Conservation (phyloP, 176 grass and related monocot species). For the Raddia guianensis region DNA sequence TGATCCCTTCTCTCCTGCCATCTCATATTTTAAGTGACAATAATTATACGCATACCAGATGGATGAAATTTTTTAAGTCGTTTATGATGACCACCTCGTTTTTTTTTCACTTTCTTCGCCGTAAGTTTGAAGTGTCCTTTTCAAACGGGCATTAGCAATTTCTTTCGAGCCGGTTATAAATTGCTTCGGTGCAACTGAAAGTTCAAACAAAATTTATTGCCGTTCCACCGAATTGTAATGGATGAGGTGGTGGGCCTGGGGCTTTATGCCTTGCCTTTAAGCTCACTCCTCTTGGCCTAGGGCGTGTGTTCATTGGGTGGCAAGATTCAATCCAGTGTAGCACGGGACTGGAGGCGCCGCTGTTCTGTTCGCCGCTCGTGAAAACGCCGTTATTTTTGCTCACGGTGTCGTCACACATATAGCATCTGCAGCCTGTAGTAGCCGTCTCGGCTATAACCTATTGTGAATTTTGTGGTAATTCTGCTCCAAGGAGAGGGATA, state of each 20-base stretch:
- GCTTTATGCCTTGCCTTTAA: slow-evolving; percentile 41
- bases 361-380: slow-evolving; percentile 29
- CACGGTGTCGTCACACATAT: not conserved
- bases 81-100: too few species aligned
- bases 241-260: slow-evolving; percentile 41
- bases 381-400: not conserved
- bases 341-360: slow-evolving; percentile 40
- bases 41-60: too few species aligned
- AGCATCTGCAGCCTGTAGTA: not conserved
- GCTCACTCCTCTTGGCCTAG: slow-evolving; percentile 38
- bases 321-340: not conserved
- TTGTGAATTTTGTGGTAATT: not conserved
- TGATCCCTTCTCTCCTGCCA: too few species aligned
- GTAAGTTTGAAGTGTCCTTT: not conserved
- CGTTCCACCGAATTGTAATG: slow-evolving; percentile 1
- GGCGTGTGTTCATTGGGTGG: slow-evolving; percentile 11
- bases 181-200: slow-evolving; percentile 26
- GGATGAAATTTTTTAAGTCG: too few species aligned
- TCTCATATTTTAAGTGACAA: too few species aligned
- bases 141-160: too few species aligned
- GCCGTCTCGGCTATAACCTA: not conserved
- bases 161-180: not conserved
- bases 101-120: too few species aligned
- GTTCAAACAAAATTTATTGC: slow-evolving; percentile 18
- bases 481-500: not conserved